A percentile compares a stretch with the other conserved stretches of the same genome.
These are phyloP conservation scores for Tolypocladium guangdongense DNA, from an alignment of 2,329 filamentous ascomycete species.

Conservation along the genomic window DNA sequence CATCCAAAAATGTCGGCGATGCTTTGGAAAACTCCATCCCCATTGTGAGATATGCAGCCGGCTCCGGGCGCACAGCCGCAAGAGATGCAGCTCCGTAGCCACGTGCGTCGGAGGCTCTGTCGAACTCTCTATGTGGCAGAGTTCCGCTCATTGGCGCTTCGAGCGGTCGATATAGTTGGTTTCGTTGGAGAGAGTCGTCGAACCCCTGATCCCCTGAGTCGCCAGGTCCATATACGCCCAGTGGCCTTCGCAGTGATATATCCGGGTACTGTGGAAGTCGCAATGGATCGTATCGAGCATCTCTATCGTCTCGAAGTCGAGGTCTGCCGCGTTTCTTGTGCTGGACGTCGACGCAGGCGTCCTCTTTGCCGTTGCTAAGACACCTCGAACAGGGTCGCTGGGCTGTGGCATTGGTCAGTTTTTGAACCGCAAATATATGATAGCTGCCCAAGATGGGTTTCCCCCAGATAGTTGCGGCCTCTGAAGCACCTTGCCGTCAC, in stretches of 20 bases:
- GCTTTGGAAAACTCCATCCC: conserved; percentile 47
- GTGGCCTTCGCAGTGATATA: conserved; percentile 34
- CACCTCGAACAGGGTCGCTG: conserved; percentile 72
- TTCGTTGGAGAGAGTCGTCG: conserved; percentile 34
- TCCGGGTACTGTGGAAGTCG: conserved; percentile 36
- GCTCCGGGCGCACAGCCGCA: conserved; percentile 31
- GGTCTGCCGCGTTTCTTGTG: conserved; percentile 78
- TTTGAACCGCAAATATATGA: not conserved
- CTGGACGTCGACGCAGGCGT: conserved; percentile 71
- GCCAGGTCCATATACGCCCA: conserved; percentile 38
- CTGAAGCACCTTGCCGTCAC: too few relatives aligned
- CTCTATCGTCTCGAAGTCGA: conserved; percentile 61
- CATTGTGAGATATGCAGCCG: conserved; percentile 46
- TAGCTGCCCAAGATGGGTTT: not conserved
- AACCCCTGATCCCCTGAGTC: conserved; percentile 31
- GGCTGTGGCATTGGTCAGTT: conserved; percentile 36
- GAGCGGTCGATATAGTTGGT: conserved; percentile 39
- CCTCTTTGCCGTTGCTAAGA: conserved; percentile 67
- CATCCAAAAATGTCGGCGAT: conserved; percentile 44
- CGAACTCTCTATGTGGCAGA: conserved; percentile 34
- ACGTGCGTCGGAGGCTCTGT: conserved; percentile 41
- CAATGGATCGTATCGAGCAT: conserved; percentile 43
- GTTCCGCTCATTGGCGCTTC: conserved; percentile 42
- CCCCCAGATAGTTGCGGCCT: too few relatives aligned
- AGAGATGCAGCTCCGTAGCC: conserved; percentile 34